Evolutionary conservation across 31 red algal genomes (phyloP), one percentile per base, ranked within the genome.

Genomic region (Asparagopsis taxiformis): DNA sequence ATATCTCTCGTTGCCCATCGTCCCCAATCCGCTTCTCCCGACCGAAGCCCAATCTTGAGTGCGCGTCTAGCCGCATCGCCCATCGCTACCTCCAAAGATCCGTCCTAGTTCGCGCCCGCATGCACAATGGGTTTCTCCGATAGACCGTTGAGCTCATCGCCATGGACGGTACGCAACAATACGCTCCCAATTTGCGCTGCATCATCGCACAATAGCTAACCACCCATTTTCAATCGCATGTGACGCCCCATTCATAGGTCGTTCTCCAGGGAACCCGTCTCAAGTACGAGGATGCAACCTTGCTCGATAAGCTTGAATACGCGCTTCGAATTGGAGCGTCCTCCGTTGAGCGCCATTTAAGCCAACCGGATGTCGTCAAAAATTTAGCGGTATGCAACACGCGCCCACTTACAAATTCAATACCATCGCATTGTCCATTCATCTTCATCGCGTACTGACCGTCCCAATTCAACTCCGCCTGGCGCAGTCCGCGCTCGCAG

Each of bases 241-340:
- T 63, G 16, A 20, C 31, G 59, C 28, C 20, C 31, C 19, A n/a
- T n/a, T n/a, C n/a, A n/a, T 38, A 74, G 76, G 87, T 91, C 66
- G 72, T 91, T 41, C 72, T 80, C 26, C 87, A 91, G 68, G 87
- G 87, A 35, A 77, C 74, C 17, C 16, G 17, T 21, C 19, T 91
- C 46, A 59, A 33, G 16, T 91, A 91, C 59, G 79, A 91, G 41
- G 77, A 91, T 21, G 77, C 87, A 9, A 77, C 71, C 20, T 49
- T 55, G 46, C 76, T 91, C 52, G 87, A 91, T 55, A 75, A 82
- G 61, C 37, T 80, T 9, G 87, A 91, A 60, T 89, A 74, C 52
- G 74, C 85, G 4, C 65, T 76, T 13, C 77, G 74, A 30, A 43
- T 56, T 17, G 60, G 76, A 28, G 50, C 59, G 15, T 43, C 74